A percentile compares a stretch with the other conserved stretches of the same genome.
These are phyloP conservation scores for Dujonia santamariae DNA, from an alignment of 1,139 yeast species.

Conservation along the genomic window DNA sequence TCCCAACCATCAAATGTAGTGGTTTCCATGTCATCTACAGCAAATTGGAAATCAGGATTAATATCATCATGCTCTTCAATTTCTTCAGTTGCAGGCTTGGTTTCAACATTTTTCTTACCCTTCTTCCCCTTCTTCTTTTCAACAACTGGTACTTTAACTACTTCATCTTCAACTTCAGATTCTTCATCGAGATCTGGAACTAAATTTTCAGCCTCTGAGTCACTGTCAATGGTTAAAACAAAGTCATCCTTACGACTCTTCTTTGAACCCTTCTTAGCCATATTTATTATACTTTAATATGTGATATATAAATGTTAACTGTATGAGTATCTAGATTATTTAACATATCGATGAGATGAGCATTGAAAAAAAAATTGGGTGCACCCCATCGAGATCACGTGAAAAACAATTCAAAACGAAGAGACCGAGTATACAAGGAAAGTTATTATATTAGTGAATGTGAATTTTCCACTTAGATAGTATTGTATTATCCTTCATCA, in stretches of 20 bases:
- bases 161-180: conserved; percentile 35
- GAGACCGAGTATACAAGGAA: no score
- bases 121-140: conserved; percentile 23
- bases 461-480: no score
- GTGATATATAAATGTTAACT: background rate
- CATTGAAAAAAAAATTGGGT: conserved; percentile 3
- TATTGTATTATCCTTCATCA: no score
- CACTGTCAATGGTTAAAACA: conserved; percentile 50
- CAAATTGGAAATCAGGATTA: conserved; percentile 70
- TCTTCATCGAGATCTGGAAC: conserved; percentile 58
- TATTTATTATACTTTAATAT: conserved; percentile 6
- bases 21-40: conserved; percentile 55
- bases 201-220: conserved; percentile 58
- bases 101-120: conserved; percentile 15
- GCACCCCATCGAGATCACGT: background rate
- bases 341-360: conserved; percentile 8
- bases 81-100: conserved; percentile 14
- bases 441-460: no score
- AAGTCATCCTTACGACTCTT: conserved; percentile 21
- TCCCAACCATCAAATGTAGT: conserved; percentile 77
- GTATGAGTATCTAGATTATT: background rate
- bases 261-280: conserved; percentile 17
- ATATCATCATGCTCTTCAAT: conserved; percentile 47
- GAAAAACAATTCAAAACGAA: background rate
- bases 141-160: conserved; percentile 12